Conservation (phyloP, 2,329 filamentous ascomycete genomes). For the Nigrograna mackinnonii region DNA sequence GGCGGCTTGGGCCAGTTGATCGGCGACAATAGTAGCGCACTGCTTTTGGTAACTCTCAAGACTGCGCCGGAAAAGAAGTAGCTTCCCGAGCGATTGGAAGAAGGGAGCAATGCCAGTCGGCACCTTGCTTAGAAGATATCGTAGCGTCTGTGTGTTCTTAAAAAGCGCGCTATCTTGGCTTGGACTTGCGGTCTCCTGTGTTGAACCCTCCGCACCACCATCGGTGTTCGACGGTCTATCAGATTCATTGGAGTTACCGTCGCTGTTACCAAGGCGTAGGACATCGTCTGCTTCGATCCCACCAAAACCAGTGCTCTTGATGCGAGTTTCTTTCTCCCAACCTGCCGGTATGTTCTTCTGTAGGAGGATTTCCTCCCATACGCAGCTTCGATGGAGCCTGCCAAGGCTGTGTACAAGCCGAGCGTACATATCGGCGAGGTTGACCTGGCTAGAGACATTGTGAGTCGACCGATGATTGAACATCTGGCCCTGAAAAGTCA, state of each 20-base stretch:
- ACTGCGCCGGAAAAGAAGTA: slow-evolving; percentile 74
- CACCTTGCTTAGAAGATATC: slow-evolving; percentile 76
- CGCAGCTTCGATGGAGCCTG: slow-evolving; percentile 74
- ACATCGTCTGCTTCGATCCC: slow-evolving; percentile 44
- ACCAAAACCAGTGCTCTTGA: slow-evolving; percentile 43
- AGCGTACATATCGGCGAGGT: slow-evolving; percentile 82
- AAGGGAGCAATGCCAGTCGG: slow-evolving; percentile 81
- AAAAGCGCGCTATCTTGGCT: slow-evolving; percentile 50
- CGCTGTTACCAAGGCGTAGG: slow-evolving; percentile 34
- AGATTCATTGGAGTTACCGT: slow-evolving; percentile 16
- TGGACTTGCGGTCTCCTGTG: slow-evolving; percentile 8
- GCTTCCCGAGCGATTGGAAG: slow-evolving; percentile 83
- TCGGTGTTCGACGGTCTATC: slow-evolving; percentile 17
- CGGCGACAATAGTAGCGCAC: slow-evolving; percentile 63
- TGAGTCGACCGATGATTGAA: slow-evolving; percentile 66
- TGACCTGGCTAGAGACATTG: slow-evolving; percentile 73
- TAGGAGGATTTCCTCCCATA: slow-evolving; percentile 83
- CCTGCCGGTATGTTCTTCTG: slow-evolving; percentile 72
- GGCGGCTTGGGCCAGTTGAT: slow-evolving; percentile 72
- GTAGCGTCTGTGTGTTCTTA: slow-evolving; percentile 78
- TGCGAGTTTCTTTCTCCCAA: slow-evolving; percentile 57
- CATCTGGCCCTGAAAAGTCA: slow-evolving; percentile 69
- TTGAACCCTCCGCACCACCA: slow-evolving; percentile 6
- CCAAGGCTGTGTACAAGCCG: slow-evolving; percentile 76
- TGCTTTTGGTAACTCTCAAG: slow-evolving; percentile 67